Percentiles rank a stretch among this genome's conserved stretches.
Evolutionary conservation across 306 rosid genomes (phyloP).

Genomic region (Castanea crenata): DNA sequence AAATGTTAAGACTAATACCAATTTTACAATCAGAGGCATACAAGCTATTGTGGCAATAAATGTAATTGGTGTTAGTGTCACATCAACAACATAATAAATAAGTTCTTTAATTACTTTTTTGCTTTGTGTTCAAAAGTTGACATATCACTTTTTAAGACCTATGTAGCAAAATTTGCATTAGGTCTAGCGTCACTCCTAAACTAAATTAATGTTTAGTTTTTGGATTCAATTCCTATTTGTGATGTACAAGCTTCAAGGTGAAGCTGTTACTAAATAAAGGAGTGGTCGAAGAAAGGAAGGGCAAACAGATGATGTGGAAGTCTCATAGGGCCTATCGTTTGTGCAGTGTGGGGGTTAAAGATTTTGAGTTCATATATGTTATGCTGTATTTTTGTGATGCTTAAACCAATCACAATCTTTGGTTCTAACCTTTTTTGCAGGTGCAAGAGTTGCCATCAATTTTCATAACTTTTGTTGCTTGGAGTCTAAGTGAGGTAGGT

Average conservation of each 20-base stretch:
- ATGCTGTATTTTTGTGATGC: constrained; percentile 7
- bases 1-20: no score
- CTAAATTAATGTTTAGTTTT: neutral
- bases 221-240: neutral
- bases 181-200: no score
- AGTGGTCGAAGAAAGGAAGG: neutral
- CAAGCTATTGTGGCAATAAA: no score
- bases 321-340: constrained; percentile 2
- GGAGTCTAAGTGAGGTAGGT: constrained; percentile 85
- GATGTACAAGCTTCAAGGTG: neutral
- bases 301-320: neutral
- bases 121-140: no score
- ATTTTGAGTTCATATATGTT: neutral
- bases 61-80: no score
- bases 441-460: constrained; percentile 70
- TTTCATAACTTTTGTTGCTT: constrained; percentile 71
- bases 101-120: no score
- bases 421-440: constrained; percentile 31
- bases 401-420: neutral
- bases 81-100: no score
- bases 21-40: no score
- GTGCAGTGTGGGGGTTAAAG: constrained; percentile 9
- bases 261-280: neutral
- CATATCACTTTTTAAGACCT: no score
- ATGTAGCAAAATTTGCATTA: no score